Conservation (phyloP, 176 grass and related monocot species). For the Metroxylon sagu region DNA sequence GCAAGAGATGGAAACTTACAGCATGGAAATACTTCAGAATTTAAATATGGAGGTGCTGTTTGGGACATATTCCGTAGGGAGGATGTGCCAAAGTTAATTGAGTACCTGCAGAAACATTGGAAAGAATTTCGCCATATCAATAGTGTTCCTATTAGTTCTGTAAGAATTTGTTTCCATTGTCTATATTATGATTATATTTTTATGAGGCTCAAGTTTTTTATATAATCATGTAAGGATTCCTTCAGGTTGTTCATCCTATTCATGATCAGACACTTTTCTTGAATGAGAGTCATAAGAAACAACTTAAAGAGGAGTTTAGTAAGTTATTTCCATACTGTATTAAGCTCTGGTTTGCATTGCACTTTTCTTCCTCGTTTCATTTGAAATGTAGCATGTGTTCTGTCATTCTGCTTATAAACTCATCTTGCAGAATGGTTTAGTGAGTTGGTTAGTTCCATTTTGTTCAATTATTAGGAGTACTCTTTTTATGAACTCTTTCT, state of each 20-base stretch:
- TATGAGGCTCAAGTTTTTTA: not conserved
- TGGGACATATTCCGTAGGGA: conserved; percentile 82
- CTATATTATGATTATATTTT: not conserved
- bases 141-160: conserved; percentile 52
- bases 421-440: too few relatives aligned
- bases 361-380: too few relatives aligned
- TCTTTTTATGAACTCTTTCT: not conserved
- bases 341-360: too few relatives aligned
- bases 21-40: too few relatives aligned
- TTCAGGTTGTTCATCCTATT: conserved; percentile 49
- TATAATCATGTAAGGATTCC: not conserved
- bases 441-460: too few relatives aligned
- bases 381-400: too few relatives aligned
- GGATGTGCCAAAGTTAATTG: conserved; percentile 34
- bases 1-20: too few relatives aligned
- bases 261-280: conserved; percentile 73
- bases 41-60: conserved; percentile 40
- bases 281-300: conserved; percentile 43
- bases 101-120: conserved; percentile 44
- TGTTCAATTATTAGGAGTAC: not conserved
- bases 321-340: conserved; percentile 6
- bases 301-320: conserved; percentile 66
- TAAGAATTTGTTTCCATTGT: not conserved
- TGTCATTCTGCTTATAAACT: too few relatives aligned
- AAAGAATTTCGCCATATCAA: conserved; percentile 58